These are phyloP conservation scores for Butyriboletus regius DNA, from an alignment of 1,284 basidiomycete genomes.

Conservation along the genomic window DNA sequence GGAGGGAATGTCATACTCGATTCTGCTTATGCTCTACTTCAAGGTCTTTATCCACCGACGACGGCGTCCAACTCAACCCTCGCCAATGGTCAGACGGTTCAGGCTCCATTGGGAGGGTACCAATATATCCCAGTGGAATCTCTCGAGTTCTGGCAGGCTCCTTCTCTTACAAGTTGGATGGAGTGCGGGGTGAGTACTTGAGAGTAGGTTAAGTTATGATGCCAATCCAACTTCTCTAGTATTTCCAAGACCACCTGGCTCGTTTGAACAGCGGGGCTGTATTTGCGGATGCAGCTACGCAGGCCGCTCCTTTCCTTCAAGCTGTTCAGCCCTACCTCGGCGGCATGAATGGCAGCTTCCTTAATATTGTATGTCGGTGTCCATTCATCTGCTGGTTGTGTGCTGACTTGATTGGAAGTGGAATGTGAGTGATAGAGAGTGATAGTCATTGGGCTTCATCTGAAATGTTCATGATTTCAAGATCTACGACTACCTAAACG, in stretches of 20 bases:
- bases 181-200: conserved; percentile 22
- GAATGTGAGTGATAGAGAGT: conserved; percentile 21
- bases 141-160: conserved; percentile 24
- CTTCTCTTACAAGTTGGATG: conserved; percentile 31
- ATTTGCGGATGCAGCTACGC: conserved; percentile 33
- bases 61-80: conserved; percentile 33
- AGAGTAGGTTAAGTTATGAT: background rate
- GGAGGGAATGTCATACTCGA: conserved; percentile 43
- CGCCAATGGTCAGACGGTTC: conserved; percentile 43
- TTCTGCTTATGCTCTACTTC: conserved; percentile 33
- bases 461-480: conserved; percentile 13
- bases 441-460: background rate
- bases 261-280: conserved; percentile 28
- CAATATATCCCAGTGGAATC: conserved; percentile 35
- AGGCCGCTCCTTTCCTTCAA: conserved; percentile 38
- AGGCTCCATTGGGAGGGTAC: conserved; percentile 47
- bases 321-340: conserved; percentile 37
- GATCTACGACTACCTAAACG: conserved; percentile 49
- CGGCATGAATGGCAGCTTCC: conserved; percentile 36
- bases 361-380: conserved; percentile 36
- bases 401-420: conserved; percentile 22
- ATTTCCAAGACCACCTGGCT: conserved; percentile 24
- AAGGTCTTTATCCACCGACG: conserved; percentile 44
- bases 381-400: background rate
- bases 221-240: conserved; percentile 11